phyloP scores from a whole-genome alignment of 2,329 filamentous ascomycete species.

The Aspergillus fischeri region DNA sequence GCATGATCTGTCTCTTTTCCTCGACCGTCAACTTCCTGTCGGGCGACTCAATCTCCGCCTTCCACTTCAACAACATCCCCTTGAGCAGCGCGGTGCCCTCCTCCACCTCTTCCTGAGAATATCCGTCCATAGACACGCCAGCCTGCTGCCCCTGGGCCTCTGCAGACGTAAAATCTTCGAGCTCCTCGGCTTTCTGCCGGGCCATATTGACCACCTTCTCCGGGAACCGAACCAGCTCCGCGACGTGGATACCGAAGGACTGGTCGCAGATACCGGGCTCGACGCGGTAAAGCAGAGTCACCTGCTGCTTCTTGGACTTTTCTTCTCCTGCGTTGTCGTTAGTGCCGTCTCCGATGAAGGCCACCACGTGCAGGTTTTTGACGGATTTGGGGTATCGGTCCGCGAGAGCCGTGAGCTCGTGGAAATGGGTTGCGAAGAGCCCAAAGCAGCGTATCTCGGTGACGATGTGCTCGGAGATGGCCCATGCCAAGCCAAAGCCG shows the following conservation, averaged over 20 bases:
- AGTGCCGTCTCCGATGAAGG: slow-evolving; percentile 67
- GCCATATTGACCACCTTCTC: slow-evolving; percentile 98
- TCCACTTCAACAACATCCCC: slow-evolving; percentile 78
- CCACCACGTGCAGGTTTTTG: slow-evolving; percentile 89
- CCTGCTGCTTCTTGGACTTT: slow-evolving; percentile 65
- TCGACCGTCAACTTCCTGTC: slow-evolving; percentile 60
- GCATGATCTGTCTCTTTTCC: slow-evolving; percentile 74
- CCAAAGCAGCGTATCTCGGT: slow-evolving; percentile 91
- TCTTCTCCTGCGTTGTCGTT: slow-evolving; percentile 43
- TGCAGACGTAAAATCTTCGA: slow-evolving; percentile 73
- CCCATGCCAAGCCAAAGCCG: slow-evolving; percentile 98
- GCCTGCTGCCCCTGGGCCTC: slow-evolving; percentile 44
- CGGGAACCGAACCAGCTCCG: slow-evolving; percentile 92
- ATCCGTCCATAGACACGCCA: slow-evolving; percentile 40
- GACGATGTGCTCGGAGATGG: slow-evolving; percentile 95
- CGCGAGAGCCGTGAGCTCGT: slow-evolving; percentile 87
- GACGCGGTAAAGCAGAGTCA: slow-evolving; percentile 95
- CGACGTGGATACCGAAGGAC: slow-evolving; percentile 96
- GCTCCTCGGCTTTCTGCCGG: slow-evolving; percentile 96
- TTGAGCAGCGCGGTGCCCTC: slow-evolving; percentile 83
- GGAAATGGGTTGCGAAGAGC: slow-evolving; percentile 97
- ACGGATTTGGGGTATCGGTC: slow-evolving; percentile 79
- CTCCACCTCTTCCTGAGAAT: slow-evolving; percentile 81
- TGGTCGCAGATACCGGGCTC: slow-evolving; percentile 94
- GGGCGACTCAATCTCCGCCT: slow-evolving; percentile 64